Base-by-base conservation (phyloP, 768 basidiomycete species). In the Tulasnella sp. region DNA sequence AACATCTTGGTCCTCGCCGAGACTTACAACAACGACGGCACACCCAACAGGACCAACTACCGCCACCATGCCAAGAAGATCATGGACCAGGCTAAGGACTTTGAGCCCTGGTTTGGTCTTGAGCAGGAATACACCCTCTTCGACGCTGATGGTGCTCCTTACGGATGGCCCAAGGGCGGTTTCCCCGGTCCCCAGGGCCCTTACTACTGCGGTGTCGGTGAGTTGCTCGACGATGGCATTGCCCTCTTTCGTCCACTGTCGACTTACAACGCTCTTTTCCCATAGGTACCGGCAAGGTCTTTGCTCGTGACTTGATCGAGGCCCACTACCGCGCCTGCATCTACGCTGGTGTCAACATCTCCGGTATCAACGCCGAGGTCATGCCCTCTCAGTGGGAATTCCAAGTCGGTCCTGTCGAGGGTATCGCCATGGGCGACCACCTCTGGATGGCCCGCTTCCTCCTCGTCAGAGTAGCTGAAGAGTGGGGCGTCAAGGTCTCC, bases 301-400 rank as follows among this genome's bases (percentile, higher is more conserved):
- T 97, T 82, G 97, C 94, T 79, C 95, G 97, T 85, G 97, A 99
- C 85, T 89, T 99, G 81, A 92, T 99, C 81, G 97, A 99, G 86
- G 97, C 97, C 45, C 97, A 99, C 86, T 99, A 99, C 86, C 94
- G 96, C 79, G 93, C 94, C 76, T 97, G 96, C 83, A 89, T 97
- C 74, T 96, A 97, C 83, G 85, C 96, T 75, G 96, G 96, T 80
- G 88, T 99, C 85, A 96, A 95, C 87, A 99, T 99, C 86, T 95
- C 93, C 79, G 97, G 97, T 82, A 98, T 99, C 86, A 99, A 99
- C 83, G 97, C 97, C 78, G 97, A 99, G 85, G 97, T 99, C 78
- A 99, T 99, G 97, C 97, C 97, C 19, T 91, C 96, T 75, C 97
- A 99, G 84, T 99, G 97, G 97, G 97, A 99, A 86, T 99, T 97